Evolutionary conservation across 148 eudicot genomes (phyloP).

Genomic region (Mesembryanthemum crystallinum): DNA sequence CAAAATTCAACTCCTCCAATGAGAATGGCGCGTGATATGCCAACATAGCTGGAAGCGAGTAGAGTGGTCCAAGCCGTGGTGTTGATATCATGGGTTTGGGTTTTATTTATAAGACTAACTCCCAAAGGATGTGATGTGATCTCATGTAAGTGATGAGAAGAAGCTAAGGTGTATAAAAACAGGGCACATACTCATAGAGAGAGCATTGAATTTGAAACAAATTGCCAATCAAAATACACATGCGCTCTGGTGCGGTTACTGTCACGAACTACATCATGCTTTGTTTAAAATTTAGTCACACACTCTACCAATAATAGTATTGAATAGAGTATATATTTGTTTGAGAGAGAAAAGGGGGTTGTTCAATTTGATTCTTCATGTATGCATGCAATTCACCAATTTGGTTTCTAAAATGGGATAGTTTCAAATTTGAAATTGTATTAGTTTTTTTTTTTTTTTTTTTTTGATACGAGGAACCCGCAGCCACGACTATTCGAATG

Average conservation of each 20-base stretch:
- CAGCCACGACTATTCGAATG: too few species aligned
- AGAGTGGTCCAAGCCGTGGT: neutral
- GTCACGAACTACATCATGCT: constrained; percentile 26
- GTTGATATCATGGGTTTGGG: neutral
- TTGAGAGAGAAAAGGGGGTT: neutral
- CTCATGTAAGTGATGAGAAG: too few species aligned
- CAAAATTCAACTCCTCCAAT: neutral
- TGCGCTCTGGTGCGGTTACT: constrained; percentile 10
- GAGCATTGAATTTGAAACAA: constrained; percentile 19
- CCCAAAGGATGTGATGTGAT: constrained; percentile 16
- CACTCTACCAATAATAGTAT: constrained; percentile 10
- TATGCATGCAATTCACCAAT: neutral
- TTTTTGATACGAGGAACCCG: too few species aligned
- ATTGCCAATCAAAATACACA: constrained; percentile 12
- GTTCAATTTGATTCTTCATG: neutral
- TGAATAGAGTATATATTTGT: too few species aligned
- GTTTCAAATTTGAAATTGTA: neutral
- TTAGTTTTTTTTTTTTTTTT: neutral
- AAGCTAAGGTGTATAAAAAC: neutral
- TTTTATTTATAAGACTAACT: too few species aligned
- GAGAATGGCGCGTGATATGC: neutral
- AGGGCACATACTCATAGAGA: neutral
- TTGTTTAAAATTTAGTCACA: constrained; percentile 13
- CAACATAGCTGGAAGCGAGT: neutral
- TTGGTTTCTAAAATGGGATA: neutral